A percentile compares a stretch with the other conserved stretches of the same genome.
Conservation (phyloP, 2,329 filamentous ascomycete species). For the Dichotomopilus funicola region DNA sequence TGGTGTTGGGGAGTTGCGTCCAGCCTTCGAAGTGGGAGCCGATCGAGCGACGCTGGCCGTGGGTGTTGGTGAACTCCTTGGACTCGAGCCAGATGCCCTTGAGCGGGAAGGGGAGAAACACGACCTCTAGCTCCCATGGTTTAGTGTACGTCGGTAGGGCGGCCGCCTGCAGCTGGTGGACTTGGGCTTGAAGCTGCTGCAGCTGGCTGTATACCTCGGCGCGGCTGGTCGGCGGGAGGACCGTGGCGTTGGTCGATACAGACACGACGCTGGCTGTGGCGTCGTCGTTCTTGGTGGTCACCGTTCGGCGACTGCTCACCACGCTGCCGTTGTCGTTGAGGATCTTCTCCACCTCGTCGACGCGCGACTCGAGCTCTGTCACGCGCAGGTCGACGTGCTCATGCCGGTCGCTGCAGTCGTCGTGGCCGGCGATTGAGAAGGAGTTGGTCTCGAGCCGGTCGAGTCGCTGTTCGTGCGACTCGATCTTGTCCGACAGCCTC, state of each 20-base stretch:
- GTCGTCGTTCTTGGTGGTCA: conserved; percentile 37
- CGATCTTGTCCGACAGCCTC: conserved; percentile 46
- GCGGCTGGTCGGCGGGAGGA: conserved; percentile 32
- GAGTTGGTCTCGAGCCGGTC: conserved; percentile 64
- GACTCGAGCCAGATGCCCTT: conserved; percentile 49
- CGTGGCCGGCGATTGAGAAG: conserved; percentile 58
- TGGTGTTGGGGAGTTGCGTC: conserved; percentile 48
- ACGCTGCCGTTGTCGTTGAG: conserved; percentile 42
- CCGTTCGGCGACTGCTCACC: conserved; percentile 30
- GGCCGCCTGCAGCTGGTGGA: conserved; percentile 50
- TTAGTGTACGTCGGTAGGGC: conserved; percentile 53
- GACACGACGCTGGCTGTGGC: conserved; percentile 42
- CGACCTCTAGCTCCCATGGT: conserved; percentile 70
- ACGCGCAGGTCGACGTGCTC: conserved; percentile 62
- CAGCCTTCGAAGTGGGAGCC: conserved; percentile 41
- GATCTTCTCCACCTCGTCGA: conserved; percentile 53
- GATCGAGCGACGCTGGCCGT: conserved; percentile 26
- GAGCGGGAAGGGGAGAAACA: conserved; percentile 64
- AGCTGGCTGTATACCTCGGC: conserved; percentile 46
- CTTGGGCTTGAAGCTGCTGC: conserved; percentile 43
- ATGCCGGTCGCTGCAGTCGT: conserved; percentile 62
- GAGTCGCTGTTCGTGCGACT: conserved; percentile 57
- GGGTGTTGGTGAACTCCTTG: conserved; percentile 37
- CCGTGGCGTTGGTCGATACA: conserved; percentile 37
- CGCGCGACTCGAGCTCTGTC: conserved; percentile 59